Base-by-base conservation (phyloP, 1,284 basidiomycete species). In the Phellopilus nigrolimitatus region DNA sequence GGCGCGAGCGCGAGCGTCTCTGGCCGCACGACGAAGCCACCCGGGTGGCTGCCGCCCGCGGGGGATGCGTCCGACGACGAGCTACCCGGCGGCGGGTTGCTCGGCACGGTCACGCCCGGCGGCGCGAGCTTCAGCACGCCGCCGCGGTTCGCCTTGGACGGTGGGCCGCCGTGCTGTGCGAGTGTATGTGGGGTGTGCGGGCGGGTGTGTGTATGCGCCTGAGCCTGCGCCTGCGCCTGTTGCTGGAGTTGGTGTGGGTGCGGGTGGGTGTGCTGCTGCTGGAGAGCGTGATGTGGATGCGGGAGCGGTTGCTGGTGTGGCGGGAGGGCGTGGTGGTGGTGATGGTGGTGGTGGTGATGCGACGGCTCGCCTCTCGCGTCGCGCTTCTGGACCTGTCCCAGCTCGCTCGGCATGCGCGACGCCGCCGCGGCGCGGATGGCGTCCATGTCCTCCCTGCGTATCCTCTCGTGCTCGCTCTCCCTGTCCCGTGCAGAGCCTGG, bases 391-490 rank as follows among this genome's bases (percentile, higher is more conserved):
- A 13, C 22, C 33, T 51, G 39, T 24, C 49, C 39, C 27, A 31
- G 49, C 31, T 50, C 39, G 13, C 47, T 28, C 49, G 56, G 49
- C 39, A 53, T 56, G 12, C 60, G 49, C 25, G 55, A 58, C 31
- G 50, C 46, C 22, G 54, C 46, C 31, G 43, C 53, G 9, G 51
- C 55, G 19, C 48, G 49, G 15, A 52, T 53, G 9, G 27, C 27
- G n/a, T 53, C 47, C 55, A 54, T 54, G 31, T 56, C 50, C 34
- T 55, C 54, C 45, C 55, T 62, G 58, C 54, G 55, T 51, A 57
- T 57, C 42, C 61, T 59, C 42, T 63, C 61, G 39, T n/a, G 63
- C 55, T 4, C 54, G 51, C 22, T 62, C 58, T 27, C 61, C 56
- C 51, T 66, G 61, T 27, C 64, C 13, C 47, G 38, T 45, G 15